phyloP scores from a whole-genome alignment of 768 basidiomycete genomes.

The Mycena leptocephala region DNA sequence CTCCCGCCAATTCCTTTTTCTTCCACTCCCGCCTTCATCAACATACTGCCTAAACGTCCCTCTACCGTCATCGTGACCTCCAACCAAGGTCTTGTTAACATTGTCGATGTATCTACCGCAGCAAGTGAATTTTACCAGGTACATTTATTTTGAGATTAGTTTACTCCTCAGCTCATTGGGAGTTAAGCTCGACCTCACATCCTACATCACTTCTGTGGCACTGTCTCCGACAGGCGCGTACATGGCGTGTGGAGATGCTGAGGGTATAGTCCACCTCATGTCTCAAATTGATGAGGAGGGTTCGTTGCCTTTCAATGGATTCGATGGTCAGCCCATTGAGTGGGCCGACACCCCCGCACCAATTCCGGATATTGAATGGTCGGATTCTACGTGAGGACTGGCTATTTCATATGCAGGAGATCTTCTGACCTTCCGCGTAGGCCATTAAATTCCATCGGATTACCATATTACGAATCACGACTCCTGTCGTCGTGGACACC shows the following conservation, averaged over 20 bases:
- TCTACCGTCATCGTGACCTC: conserved; percentile 85
- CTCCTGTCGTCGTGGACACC: conserved; percentile 85
- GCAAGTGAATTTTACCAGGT: conserved; percentile 89
- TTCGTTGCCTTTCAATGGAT: conserved; percentile 88
- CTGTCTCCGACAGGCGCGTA: conserved; percentile 92
- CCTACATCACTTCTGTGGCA: conserved; percentile 86
- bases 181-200: conserved; percentile 75
- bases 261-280: conserved; percentile 87
- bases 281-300: conserved; percentile 79
- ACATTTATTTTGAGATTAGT: conserved; percentile 6
- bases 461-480: conserved; percentile 85
- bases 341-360: conserved; percentile 86
- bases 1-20: conserved; percentile 92
- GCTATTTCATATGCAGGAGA: background rate
- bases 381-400: conserved; percentile 78
- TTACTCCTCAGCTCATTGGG: conserved; percentile 11
- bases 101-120: conserved; percentile 83
- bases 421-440: conserved; percentile 54
- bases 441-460: conserved; percentile 90
- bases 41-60: conserved; percentile 82
- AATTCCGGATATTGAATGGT: conserved; percentile 85
- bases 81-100: conserved; percentile 86
- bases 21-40: conserved; percentile 89
- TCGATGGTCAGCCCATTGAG: conserved; percentile 88
- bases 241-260: conserved; percentile 92